A percentile compares a stretch with the other conserved stretches of the same genome.
phyloP scores from a whole-genome alignment of 306 rosid species.

The Quercus suber region DNA sequence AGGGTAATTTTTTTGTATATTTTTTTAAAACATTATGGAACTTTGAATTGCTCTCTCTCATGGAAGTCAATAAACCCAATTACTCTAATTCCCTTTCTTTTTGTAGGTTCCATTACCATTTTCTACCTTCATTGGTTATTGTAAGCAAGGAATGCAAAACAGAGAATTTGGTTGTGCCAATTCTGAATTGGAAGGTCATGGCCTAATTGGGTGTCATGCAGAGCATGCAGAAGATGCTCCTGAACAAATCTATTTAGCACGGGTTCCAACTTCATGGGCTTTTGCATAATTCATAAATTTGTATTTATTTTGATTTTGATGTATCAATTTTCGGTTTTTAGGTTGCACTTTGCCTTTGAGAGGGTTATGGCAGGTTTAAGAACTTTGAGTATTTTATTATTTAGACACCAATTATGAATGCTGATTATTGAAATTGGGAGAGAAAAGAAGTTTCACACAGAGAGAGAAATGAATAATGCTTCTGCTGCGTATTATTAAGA shows the following conservation, averaged over 20 bases:
- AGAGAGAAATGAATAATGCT: too few species aligned
- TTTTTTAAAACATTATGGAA: not conserved
- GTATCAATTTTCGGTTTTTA: not conserved
- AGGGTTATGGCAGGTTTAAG: not conserved
- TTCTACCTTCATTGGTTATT: constrained; percentile 58
- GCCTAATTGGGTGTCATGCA: constrained; percentile 10
- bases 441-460: too few species aligned
- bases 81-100: constrained; percentile 5
- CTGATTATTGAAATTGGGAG: too few species aligned
- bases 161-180: constrained; percentile 24
- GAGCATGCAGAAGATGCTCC: constrained; percentile 48
- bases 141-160: constrained; percentile 52
- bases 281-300: constrained; percentile 4
- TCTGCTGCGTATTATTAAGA: too few species aligned
- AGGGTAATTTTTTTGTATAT: constrained; percentile 46
- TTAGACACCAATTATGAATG: constrained; percentile 75
- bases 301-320: constrained; percentile 14
- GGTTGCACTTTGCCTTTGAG: constrained; percentile 1
- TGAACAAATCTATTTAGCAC: constrained; percentile 80
- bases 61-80: constrained; percentile 3
- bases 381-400: constrained; percentile 17
- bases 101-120: constrained; percentile 76
- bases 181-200: constrained; percentile 18
- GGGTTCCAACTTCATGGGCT: constrained; percentile 46
- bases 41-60: not conserved